Base-by-base conservation (phyloP, 768 basidiomycete species). In the Kwoniella sp. region DNA sequence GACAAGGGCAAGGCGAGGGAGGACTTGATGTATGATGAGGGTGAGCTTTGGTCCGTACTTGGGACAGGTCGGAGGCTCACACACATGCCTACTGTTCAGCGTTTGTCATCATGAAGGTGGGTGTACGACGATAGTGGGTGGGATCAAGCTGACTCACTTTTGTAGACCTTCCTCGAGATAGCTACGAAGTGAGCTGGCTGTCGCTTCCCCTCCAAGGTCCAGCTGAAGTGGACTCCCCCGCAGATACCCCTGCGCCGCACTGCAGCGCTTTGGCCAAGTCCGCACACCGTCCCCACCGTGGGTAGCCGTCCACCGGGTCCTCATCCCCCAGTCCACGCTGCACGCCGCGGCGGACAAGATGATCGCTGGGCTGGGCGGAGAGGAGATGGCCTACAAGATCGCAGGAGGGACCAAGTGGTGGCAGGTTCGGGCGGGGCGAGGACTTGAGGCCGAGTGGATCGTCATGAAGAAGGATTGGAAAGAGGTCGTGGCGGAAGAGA, bases 381-480 rank as follows among this genome's bases (percentile, higher is more conserved):
- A 67, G 32, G 85, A 87, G 63, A 81, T 86, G 33, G 78, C 81
- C 12, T 80, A 82, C 57, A 79, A 79, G 33, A 69, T 89, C 26
- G 84, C 90, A 3, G 93, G 93, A 10, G 93, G 93, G 1, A 82
- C 83, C 5, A 91, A 92, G 70, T 98, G 93, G 91, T 98, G 93
- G 93, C 92, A 95, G 74, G 89, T 92, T 28, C 84, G 92, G 34
- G 85, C 86, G 17, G 69, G 89, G 39, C 76, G 81, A n/a, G 89
- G 89, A 6, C 80, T 93, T 10, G 82, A 88, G 66, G 88, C 80
- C 0, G 87, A 93, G 70, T 93, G 90, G 90, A 82, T 92, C 41
- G 83, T 83, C 2, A 82, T 87, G 49, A 86, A 80, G 77, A 89
- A 86, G 66, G 88, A 91, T 62, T 88, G 84, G 83, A 77, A 80